Percentiles rank a stretch among this genome's conserved stretches.
Conservation (phyloP, 345 rosid species). For the Cardamine resedifolia region DNA sequence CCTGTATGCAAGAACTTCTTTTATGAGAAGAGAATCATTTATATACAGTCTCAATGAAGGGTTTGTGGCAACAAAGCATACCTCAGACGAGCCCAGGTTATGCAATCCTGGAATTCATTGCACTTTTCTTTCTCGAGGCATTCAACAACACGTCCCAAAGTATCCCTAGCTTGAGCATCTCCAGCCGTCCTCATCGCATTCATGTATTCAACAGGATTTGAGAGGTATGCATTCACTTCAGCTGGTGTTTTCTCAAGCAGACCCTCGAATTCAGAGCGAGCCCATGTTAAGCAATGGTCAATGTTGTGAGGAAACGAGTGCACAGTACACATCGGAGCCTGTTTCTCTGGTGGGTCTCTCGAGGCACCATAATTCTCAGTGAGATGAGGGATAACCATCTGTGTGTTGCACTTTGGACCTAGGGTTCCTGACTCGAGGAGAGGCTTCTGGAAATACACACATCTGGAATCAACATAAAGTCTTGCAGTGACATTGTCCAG, state of each 20-base stretch:
- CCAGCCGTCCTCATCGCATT: conserved; percentile 66
- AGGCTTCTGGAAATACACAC: conserved; percentile 91
- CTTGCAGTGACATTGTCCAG: conserved; percentile 90
- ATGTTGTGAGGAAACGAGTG: conserved; percentile 97
- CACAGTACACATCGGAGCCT: conserved; percentile 96
- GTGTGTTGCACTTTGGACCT: conserved; percentile 93
- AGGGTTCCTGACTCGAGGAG: conserved; percentile 94
- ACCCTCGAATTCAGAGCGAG: conserved; percentile 94
- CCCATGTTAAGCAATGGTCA: conserved; percentile 95
- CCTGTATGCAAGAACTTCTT: conserved; percentile 47
- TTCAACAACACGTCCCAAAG: conserved; percentile 67
- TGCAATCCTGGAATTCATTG: conserved; percentile 74
- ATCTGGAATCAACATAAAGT: conserved; percentile 86
- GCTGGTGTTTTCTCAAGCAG: conserved; percentile 88
- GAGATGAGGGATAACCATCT: conserved; percentile 93
- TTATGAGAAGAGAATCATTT: neutral
- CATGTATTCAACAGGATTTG: conserved; percentile 62
- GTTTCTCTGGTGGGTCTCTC: conserved; percentile 92
- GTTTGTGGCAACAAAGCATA: conserved; percentile 6
- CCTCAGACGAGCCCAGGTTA: conserved; percentile 88
- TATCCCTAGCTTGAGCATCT: conserved; percentile 92
- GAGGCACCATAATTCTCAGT: conserved; percentile 97
- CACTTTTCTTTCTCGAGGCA: conserved; percentile 84
- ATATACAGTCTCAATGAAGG: neutral
- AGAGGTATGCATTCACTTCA: conserved; percentile 79